Percentiles rank a stretch among this genome's conserved stretches.
Evolutionary conservation across 768 basidiomycete genomes (phyloP).

Genomic region (Trametopsis cervina): DNA sequence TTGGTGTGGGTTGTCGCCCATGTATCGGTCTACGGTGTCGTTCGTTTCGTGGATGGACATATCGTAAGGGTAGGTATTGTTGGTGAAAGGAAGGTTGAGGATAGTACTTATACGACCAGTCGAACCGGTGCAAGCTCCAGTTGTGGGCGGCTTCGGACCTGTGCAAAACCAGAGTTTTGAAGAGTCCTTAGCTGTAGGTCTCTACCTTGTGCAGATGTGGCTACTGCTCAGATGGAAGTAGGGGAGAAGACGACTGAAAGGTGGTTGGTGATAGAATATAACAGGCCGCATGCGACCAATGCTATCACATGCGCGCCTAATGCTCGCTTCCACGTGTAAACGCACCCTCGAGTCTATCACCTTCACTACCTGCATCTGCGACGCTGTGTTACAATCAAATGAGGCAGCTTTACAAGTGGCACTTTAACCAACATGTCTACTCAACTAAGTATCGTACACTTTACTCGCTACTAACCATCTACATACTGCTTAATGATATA

Average conservation of each 20-base stretch:
- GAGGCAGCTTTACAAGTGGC: no score
- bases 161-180: neutral
- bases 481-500: neutral
- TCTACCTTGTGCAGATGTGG: neutral
- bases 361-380: neutral
- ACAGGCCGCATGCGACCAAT: no score
- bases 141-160: neutral
- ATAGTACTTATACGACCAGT: neutral
- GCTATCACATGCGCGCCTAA: no score
- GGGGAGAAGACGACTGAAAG: neutral
- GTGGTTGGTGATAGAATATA: no score
- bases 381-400: no score
- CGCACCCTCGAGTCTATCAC: neutral
- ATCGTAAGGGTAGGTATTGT: constrained; percentile 1
- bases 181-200: neutral
- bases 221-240: neutral
- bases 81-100: neutral
- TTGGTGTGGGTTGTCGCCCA: constrained; percentile 24
- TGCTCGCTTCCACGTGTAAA: no score
- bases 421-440: no score
- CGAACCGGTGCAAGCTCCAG: neutral
- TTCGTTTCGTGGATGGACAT: constrained; percentile 26
- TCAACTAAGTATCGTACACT: neutral
- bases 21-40: constrained; percentile 8
- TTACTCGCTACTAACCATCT: neutral